These are phyloP conservation scores for Zygotorulaspora florentina DNA, from an alignment of 805 yeast species.

Conservation along the genomic window DNA sequence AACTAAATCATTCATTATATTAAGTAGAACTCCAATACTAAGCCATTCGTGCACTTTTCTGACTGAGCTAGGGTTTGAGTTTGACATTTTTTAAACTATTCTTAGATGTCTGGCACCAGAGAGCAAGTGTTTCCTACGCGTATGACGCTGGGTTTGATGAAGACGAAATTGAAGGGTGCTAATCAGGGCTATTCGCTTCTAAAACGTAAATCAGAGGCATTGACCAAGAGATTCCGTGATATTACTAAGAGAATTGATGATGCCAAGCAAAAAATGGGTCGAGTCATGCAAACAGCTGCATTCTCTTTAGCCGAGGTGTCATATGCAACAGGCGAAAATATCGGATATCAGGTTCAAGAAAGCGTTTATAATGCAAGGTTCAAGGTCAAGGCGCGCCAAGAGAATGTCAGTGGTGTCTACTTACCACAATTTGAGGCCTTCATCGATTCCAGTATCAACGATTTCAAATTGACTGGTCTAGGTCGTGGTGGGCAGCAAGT, in stretches of 20 bases:
- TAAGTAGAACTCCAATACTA: background rate
- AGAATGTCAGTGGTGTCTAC: constrained; percentile 93
- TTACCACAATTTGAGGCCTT: constrained; percentile 88
- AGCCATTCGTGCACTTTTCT: background rate
- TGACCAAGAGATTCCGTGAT: constrained; percentile 93
- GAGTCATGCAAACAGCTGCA: constrained; percentile 97
- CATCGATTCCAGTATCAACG: constrained; percentile 81
- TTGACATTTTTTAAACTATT: background rate
- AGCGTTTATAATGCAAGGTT: constrained; percentile 87
- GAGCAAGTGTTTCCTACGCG: constrained; percentile 97
- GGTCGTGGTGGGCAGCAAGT: constrained; percentile 99
- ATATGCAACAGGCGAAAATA: constrained; percentile 95
- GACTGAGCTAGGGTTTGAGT: background rate
- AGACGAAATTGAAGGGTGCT: constrained; percentile 93
- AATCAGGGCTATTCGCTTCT: constrained; percentile 91
- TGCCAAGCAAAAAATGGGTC: constrained; percentile 94
- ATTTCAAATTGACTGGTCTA: constrained; percentile 91
- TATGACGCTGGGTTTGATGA: constrained; percentile 95
- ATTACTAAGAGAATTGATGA: constrained; percentile 92
- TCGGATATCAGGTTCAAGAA: constrained; percentile 93
- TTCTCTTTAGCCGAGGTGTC: constrained; percentile 95
- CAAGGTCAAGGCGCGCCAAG: constrained; percentile 86
- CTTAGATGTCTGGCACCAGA: constrained; percentile 43
- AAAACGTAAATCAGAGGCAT: constrained; percentile 94
- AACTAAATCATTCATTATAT: background rate